phyloP scores from a whole-genome alignment of 2,329 filamentous ascomycete genomes.

The Diaporthe capsici region DNA sequence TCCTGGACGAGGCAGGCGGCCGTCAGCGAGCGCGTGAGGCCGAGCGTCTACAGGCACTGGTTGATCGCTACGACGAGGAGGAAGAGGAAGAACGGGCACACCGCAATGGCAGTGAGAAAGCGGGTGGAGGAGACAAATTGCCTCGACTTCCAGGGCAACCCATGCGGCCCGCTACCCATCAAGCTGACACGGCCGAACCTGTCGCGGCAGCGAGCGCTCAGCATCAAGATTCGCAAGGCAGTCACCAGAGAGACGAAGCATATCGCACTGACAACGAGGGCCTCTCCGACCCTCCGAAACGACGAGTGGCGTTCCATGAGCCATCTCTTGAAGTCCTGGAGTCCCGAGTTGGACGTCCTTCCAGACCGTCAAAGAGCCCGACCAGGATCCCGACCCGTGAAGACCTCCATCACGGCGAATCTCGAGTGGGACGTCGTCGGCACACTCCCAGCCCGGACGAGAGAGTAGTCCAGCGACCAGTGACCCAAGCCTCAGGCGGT shows the following conservation, averaged over 20 bases:
- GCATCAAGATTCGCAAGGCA: not conserved
- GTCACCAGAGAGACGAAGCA: not conserved
- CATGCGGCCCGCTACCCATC: not conserved
- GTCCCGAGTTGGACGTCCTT: constrained; percentile 19
- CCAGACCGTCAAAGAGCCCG: not conserved
- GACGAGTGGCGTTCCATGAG: constrained; percentile 23
- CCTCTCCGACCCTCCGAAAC: not conserved
- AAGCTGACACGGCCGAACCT: not conserved
- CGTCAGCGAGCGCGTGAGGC: constrained; percentile 16
- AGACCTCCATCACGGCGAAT: constrained; percentile 25
- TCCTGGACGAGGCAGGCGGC: not conserved
- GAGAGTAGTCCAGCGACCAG: not conserved
- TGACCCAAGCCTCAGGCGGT: not conserved
- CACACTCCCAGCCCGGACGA: constrained; percentile 9
- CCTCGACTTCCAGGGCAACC: constrained; percentile 9
- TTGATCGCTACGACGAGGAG: constrained; percentile 19
- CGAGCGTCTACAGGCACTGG: constrained; percentile 23
- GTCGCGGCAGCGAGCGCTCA: not conserved
- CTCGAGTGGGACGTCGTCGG: constrained; percentile 15
- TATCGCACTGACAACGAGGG: not conserved
- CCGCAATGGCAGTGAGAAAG: not conserved
- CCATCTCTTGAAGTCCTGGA: constrained; percentile 1
- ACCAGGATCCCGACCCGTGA: not conserved
- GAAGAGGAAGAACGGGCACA: not conserved
- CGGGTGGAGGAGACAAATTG: not conserved